A percentile compares a stretch with the other conserved stretches of the same genome.
phyloP scores from a whole-genome alignment of 2,329 filamentous ascomycete species.

The Alternaria ventricosa region DNA sequence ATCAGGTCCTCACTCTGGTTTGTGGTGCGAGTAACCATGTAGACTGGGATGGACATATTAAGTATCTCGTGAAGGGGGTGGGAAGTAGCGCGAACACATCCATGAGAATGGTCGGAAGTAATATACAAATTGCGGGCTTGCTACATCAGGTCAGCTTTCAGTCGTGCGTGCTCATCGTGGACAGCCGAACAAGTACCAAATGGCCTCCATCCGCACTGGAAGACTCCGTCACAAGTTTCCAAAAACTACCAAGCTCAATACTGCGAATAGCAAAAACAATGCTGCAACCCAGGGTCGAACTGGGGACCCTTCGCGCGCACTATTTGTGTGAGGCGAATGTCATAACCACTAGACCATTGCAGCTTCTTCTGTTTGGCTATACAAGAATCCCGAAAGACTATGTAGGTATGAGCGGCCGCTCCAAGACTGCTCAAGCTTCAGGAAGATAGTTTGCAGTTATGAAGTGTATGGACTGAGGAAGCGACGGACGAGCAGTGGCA shows the following conservation, averaged over 20 bases:
- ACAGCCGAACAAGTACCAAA: too few relatives aligned
- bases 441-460: background rate
- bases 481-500: background rate
- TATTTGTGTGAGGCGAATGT: constrained; percentile 2
- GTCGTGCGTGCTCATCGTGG: background rate
- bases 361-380: background rate
- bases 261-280: background rate
- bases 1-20: background rate
- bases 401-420: background rate
- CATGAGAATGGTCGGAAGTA: background rate
- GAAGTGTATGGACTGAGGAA: background rate
- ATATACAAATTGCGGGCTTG: background rate
- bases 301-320: constrained; percentile 4
- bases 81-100: background rate
- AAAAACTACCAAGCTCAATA: background rate
- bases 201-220: too few relatives aligned
- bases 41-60: background rate
- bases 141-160: background rate
- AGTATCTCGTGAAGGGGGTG: background rate
- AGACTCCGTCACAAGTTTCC: too few relatives aligned
- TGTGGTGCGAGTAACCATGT: background rate
- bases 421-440: background rate
- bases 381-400: background rate
- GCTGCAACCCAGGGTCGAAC: constrained; percentile 4
- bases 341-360: constrained; percentile 8